phyloP scores from a whole-genome alignment of 495 filamentous ascomycete species.

The Annulohypoxylon nitens region DNA sequence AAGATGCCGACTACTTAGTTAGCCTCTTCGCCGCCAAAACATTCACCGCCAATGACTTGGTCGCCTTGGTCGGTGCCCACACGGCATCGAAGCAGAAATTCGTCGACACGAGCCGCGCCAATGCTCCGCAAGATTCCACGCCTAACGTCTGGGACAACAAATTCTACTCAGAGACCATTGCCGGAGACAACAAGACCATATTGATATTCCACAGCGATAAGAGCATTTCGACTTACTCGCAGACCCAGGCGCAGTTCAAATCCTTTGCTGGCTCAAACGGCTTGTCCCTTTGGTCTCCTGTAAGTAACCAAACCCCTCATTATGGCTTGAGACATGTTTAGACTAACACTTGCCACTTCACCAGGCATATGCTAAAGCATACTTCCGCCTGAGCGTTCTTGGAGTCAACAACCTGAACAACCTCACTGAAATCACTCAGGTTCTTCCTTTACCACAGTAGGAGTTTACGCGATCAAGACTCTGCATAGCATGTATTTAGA shows the following conservation, averaged over 20 bases:
- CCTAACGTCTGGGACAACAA: conserved; percentile 54
- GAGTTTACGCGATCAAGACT: not conserved
- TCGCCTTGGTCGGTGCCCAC: conserved; percentile 66
- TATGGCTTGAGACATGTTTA: not conserved
- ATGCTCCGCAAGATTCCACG: conserved; percentile 55
- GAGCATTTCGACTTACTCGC: conserved; percentile 54
- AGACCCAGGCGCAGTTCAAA: conserved; percentile 48
- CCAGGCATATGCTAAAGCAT: conserved; percentile 55
- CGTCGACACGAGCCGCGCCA: conserved; percentile 53
- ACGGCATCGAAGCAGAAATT: conserved; percentile 60
- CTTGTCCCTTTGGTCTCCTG: conserved; percentile 51
- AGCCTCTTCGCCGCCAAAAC: conserved; percentile 64
- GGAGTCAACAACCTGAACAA: conserved; percentile 59
- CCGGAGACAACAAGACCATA: conserved; percentile 54
- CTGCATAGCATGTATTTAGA: too few relatives aligned
- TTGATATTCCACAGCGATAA: conserved; percentile 63
- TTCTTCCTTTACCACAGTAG: conserved; percentile 47
- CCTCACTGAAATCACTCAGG: conserved; percentile 56
- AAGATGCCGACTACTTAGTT: conserved; percentile 48
- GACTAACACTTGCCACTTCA: conserved; percentile 1
- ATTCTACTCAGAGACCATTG: conserved; percentile 62
- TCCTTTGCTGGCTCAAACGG: conserved; percentile 50
- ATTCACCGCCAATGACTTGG: conserved; percentile 59
- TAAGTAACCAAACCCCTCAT: conserved; percentile 30
- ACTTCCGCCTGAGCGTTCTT: conserved; percentile 57